phyloP scores from a whole-genome alignment of 1,284 basidiomycete genomes.

The Anthracocystis panici-leucophaei region DNA sequence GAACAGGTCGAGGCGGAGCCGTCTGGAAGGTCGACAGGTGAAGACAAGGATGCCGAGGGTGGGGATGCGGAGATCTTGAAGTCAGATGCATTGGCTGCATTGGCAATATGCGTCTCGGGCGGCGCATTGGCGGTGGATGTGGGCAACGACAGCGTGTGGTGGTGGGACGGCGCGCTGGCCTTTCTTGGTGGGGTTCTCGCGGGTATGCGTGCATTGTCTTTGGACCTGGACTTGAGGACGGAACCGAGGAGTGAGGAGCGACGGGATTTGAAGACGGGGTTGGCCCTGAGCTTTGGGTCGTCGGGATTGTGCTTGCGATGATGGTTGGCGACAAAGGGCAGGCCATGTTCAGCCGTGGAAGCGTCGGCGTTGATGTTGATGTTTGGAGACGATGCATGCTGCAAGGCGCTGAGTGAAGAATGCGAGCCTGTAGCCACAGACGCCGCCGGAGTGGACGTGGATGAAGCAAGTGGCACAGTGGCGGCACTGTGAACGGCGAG shows the following conservation, averaged over 20 bases:
- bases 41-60: slow-evolving; percentile 17
- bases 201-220: slow-evolving; percentile 8
- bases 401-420: background rate
- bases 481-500: background rate
- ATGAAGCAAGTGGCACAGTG: background rate
- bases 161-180: slow-evolving; percentile 9
- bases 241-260: slow-evolving; percentile 37
- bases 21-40: slow-evolving; percentile 11
- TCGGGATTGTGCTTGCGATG: slow-evolving; percentile 48
- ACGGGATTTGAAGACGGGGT: slow-evolving; percentile 35
- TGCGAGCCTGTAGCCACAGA: background rate
- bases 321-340: slow-evolving; percentile 42
- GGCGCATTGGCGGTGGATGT: background rate
- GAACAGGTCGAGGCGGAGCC: slow-evolving; percentile 24
- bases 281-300: slow-evolving; percentile 44
- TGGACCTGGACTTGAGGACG: slow-evolving; percentile 36
- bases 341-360: slow-evolving; percentile 1
- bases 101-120: background rate
- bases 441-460: slow-evolving; percentile 1
- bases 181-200: background rate
- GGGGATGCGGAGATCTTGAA: slow-evolving; percentile 8
- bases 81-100: background rate
- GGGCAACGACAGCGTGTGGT: slow-evolving; percentile 14
- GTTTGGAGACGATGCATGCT: slow-evolving; percentile 1
- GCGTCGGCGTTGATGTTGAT: background rate